A percentile compares a stretch with the other conserved stretches of the same genome.
Evolutionary conservation across 495 filamentous ascomycete species (phyloP).

Genomic region (Talaromyces trachyspermus): DNA sequence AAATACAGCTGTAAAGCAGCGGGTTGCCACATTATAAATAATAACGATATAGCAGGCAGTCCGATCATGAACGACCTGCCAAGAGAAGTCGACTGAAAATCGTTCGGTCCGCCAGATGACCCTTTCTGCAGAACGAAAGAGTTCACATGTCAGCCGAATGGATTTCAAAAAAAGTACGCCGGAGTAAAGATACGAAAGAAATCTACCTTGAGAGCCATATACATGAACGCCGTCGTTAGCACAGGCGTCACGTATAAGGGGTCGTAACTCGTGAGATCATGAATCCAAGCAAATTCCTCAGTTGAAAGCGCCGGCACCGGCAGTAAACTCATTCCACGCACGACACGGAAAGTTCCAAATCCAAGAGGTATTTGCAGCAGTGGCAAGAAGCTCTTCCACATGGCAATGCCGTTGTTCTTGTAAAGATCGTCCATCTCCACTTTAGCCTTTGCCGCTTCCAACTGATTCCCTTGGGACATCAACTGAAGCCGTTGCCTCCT

Average conservation of each 20-base stretch:
- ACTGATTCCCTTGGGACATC: conserved; percentile 30
- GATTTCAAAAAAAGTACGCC: no score
- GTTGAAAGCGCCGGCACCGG: conserved; percentile 71
- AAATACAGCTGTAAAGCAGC: conserved; percentile 70
- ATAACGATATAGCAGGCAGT: conserved; percentile 54
- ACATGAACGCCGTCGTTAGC: conserved; percentile 38
- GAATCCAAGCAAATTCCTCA: conserved; percentile 69
- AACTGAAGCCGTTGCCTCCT: conserved; percentile 36
- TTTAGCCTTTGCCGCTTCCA: conserved; percentile 30
- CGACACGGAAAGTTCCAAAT: conserved; percentile 71
- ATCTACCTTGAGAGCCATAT: conserved; percentile 52
- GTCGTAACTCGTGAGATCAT: conserved; percentile 70
- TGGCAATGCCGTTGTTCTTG: conserved; percentile 43
- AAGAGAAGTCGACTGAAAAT: conserved; percentile 23
- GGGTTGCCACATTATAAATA: conserved; percentile 58
- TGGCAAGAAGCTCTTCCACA: conserved; percentile 47
- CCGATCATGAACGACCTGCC: conserved; percentile 45
- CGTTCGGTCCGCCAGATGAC: conserved; percentile 38
- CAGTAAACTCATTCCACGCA: conserved; percentile 63
- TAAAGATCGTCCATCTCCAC: conserved; percentile 43
- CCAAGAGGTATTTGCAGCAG: conserved; percentile 63
- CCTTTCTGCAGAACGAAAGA: conserved; percentile 35
- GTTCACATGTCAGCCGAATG: conserved; percentile 5
- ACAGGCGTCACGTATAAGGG: conserved; percentile 69
- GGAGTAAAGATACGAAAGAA: not conserved